Evolutionary conservation across 306 rosid species (phyloP).

Genomic region (Sicyos baderoa): DNA sequence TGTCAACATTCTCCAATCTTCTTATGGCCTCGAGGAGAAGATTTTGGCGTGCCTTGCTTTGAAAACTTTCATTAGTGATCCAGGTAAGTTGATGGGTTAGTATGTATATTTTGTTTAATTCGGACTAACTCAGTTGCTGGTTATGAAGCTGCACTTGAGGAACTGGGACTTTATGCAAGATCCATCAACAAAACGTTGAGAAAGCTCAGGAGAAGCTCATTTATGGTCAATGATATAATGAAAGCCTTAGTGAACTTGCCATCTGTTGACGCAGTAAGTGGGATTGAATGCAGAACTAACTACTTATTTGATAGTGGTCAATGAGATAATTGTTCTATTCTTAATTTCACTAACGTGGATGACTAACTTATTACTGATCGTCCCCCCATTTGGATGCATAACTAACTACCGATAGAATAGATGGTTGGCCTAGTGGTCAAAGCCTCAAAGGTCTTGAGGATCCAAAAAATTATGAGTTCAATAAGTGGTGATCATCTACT

Average conservation of each 20-base stretch:
- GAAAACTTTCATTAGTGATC: conserved; percentile 55
- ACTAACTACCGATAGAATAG: too few species aligned
- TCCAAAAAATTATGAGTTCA: too few species aligned
- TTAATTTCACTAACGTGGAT: too few species aligned
- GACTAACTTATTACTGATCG: too few species aligned
- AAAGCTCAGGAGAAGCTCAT: conserved; percentile 58
- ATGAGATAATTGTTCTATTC: too few species aligned
- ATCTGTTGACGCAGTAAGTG: conserved; percentile 72
- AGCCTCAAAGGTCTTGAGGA: too few species aligned
- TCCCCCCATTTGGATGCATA: too few species aligned
- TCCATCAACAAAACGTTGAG: conserved; percentile 61
- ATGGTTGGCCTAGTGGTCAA: too few species aligned
- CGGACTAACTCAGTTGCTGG: conserved; percentile 19
- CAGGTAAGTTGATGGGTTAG: conserved; percentile 29
- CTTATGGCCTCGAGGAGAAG: conserved; percentile 69
- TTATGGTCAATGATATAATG: conserved; percentile 50
- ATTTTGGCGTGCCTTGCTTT: conserved; percentile 67
- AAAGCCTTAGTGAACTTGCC: conserved; percentile 64
- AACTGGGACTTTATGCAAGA: conserved; percentile 61
- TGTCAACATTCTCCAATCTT: conserved; percentile 58
- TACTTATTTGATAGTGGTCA: neutral
- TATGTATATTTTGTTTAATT: neutral
- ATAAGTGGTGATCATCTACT: too few species aligned
- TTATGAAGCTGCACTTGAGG: conserved; percentile 58
- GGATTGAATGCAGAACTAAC: neutral